Conservation (phyloP, 768 basidiomycete species). For the Russula vinacea region DNA sequence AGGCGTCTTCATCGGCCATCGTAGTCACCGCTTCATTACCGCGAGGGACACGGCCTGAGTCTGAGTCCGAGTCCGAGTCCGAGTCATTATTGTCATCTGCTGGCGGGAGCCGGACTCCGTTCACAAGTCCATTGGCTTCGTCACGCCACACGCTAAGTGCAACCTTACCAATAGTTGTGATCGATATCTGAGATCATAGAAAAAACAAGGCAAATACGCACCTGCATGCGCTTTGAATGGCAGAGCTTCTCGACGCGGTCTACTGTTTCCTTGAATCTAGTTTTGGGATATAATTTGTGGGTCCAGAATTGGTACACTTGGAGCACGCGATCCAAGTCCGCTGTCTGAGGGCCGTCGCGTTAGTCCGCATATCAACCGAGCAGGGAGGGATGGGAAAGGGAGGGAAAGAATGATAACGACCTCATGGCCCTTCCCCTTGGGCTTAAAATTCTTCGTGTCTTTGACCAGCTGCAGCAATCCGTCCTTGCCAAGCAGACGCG, state of each 20-base stretch:
- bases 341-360: constrained; percentile 46
- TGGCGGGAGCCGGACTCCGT: constrained; percentile 35
- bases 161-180: constrained; percentile 43
- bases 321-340: constrained; percentile 77
- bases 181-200: constrained; percentile 14
- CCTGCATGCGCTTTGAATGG: constrained; percentile 81
- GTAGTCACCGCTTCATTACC: constrained; percentile 39
- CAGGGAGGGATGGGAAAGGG: not conserved
- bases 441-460: constrained; percentile 71
- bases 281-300: constrained; percentile 88
- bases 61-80: constrained; percentile 47
- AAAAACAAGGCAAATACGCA: constrained; percentile 41
- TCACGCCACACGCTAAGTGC: constrained; percentile 75
- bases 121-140: constrained; percentile 50
- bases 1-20: constrained; percentile 27
- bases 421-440: constrained; percentile 91
- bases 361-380: not conserved
- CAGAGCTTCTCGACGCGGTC: constrained; percentile 84
- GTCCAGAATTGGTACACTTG: constrained; percentile 93
- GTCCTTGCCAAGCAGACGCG: constrained; percentile 60
- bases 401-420: constrained; percentile 41
- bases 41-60: constrained; percentile 45
- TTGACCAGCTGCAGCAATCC: constrained; percentile 82
- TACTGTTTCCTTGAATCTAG: constrained; percentile 83
- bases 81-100: constrained; percentile 44